Evolutionary conservation across 139 green algal genomes (phyloP).

Genomic region (Prasinococcaceae sp.): DNA sequence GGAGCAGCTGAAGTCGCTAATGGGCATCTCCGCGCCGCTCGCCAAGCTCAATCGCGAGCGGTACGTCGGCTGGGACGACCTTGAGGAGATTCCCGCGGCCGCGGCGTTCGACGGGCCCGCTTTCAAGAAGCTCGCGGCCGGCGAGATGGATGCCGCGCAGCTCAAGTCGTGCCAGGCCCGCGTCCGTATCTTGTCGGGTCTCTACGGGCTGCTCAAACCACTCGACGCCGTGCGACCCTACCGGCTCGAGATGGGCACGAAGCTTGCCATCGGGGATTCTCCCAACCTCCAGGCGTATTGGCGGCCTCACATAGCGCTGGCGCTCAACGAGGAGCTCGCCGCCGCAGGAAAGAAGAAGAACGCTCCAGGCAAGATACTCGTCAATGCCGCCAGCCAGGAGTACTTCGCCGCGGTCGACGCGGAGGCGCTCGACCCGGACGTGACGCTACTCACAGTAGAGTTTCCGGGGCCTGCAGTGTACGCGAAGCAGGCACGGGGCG

Average conservation of each 20-base stretch:
- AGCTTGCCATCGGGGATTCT: constrained; percentile 1
- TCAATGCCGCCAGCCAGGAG: constrained; percentile 10
- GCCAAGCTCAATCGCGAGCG: too few species aligned
- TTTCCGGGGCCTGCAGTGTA: constrained; percentile 3
- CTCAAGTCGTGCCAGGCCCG: background rate
- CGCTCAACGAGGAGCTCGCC: constrained; percentile 4
- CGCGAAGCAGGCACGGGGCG: constrained; percentile 9
- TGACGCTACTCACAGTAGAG: background rate
- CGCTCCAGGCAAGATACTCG: background rate
- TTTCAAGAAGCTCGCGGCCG: too few species aligned
- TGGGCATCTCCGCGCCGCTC: too few species aligned
- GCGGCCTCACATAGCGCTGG: background rate
- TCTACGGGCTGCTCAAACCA: constrained; percentile 7
- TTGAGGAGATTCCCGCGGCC: too few species aligned
- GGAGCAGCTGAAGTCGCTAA: too few species aligned
- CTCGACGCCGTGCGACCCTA: constrained; percentile 10
- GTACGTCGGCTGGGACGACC: too few species aligned
- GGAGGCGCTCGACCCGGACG: background rate
- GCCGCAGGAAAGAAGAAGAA: background rate
- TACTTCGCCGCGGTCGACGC: constrained; percentile 3
- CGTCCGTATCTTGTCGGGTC: constrained; percentile 8
- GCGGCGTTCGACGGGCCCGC: too few species aligned
- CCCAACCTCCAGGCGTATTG: constrained; percentile 10
- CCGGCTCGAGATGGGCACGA: constrained; percentile 17
- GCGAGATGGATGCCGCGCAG: too few species aligned